phyloP scores from a whole-genome alignment of 75 land plant genomes.

The Pinus albicaulis region DNA sequence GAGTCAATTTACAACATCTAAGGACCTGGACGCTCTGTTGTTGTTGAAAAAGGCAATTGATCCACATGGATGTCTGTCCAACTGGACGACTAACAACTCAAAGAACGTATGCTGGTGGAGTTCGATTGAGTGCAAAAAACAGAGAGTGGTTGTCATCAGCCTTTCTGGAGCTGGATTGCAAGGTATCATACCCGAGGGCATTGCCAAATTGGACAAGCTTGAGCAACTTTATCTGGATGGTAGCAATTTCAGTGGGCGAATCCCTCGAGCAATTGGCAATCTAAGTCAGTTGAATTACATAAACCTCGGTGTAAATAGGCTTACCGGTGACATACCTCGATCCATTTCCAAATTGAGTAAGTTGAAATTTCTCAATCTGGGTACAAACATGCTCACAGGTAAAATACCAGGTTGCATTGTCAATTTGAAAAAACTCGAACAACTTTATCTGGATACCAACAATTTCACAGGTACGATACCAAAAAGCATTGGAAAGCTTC shows the following conservation, averaged over 20 bases:
- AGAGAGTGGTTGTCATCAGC: no score
- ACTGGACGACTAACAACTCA: no score
- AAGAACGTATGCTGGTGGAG: no score
- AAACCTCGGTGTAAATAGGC: slow-evolving; percentile 33
- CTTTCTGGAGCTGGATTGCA: no score
- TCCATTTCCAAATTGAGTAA: slow-evolving; percentile 25
- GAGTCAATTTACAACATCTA: no score
- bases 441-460: slow-evolving; percentile 24
- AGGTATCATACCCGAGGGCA: no score
- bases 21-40: no score
- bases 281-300: slow-evolving; percentile 22
- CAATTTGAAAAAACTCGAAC: slow-evolving; percentile 12
- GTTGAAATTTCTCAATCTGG: slow-evolving; percentile 37
- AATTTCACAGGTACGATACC: slow-evolving; percentile 38
- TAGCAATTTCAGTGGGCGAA: slow-evolving; percentile 20
- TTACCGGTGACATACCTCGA: slow-evolving; percentile 44
- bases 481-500: slow-evolving; percentile 29
- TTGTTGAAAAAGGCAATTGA: no score
- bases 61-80: no score
- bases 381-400: slow-evolving; percentile 35
- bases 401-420: slow-evolving; percentile 27
- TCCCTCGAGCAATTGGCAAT: slow-evolving; percentile 32
- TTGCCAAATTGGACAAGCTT: no score
- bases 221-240: no score
- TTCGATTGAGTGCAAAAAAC: no score